A percentile compares a stretch with the other conserved stretches of the same genome.
These are phyloP conservation scores for Suillus luteus DNA, from an alignment of 768 basidiomycete genomes.

Conservation along the genomic window DNA sequence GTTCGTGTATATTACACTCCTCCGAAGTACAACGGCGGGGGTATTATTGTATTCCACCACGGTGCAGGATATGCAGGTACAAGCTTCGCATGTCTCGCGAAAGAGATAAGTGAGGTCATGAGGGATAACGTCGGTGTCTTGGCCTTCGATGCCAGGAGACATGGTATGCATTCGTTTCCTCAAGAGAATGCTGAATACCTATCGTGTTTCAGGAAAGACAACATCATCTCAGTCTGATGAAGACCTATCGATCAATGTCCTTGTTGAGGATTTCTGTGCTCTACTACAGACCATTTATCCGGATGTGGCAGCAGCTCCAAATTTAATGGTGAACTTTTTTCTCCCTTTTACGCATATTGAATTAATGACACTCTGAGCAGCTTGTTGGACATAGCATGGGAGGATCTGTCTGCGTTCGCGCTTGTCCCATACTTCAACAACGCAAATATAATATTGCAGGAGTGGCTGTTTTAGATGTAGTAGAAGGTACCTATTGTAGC, in stretches of 20 bases:
- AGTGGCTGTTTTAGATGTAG: constrained; percentile 83
- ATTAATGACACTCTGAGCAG: constrained; percentile 36
- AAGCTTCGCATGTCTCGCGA: constrained; percentile 90
- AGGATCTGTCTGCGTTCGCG: constrained; percentile 81
- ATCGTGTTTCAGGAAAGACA: constrained; percentile 26
- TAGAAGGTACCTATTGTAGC: constrained; percentile 63
- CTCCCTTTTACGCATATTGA: constrained; percentile 3
- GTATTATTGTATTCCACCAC: constrained; percentile 90
- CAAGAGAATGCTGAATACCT: constrained; percentile 1
- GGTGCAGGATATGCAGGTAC: constrained; percentile 92
- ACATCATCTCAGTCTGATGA: constrained; percentile 27
- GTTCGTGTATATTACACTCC: constrained; percentile 85
- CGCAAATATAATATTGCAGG: constrained; percentile 73
- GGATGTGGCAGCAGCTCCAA: constrained; percentile 60
- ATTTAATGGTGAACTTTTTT: constrained; percentile 61
- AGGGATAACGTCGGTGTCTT: constrained; percentile 80
- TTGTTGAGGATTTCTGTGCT: constrained; percentile 74
- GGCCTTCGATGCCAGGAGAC: constrained; percentile 80
- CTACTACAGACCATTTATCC: constrained; percentile 73
- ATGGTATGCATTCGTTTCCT: constrained; percentile 57
- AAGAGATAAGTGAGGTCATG: constrained; percentile 62
- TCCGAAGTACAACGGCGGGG: constrained; percentile 47
- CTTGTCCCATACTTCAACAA: constrained; percentile 66
- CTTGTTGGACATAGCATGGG: constrained; percentile 97
- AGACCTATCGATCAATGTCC: constrained; percentile 64